phyloP scores from a whole-genome alignment of 2,329 filamentous ascomycete species.

The Cercospora janseana region DNA sequence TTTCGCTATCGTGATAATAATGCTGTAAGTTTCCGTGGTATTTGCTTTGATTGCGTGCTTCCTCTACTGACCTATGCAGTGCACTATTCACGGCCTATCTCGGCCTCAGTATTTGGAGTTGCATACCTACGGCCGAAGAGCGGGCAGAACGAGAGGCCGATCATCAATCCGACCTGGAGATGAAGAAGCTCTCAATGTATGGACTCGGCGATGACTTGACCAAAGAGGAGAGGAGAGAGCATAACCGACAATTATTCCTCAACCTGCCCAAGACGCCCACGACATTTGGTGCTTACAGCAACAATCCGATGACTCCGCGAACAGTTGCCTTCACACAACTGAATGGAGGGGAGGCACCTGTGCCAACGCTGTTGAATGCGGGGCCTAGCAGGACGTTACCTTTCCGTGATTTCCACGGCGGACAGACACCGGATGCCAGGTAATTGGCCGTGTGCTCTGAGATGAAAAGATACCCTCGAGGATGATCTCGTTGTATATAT shows the following conservation, averaged over 20 bases:
- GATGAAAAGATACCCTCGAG: constrained; percentile 12
- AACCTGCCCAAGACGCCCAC: constrained; percentile 46
- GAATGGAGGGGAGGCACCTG: constrained; percentile 36
- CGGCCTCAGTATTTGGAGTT: constrained; percentile 57
- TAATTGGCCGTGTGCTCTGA: constrained; percentile 5
- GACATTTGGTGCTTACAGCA: constrained; percentile 31
- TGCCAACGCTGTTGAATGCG: constrained; percentile 5
- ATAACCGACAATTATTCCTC: constrained; percentile 46
- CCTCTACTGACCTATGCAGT: constrained; percentile 40
- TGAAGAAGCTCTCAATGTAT: constrained; percentile 54
- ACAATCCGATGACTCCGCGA: constrained; percentile 57
- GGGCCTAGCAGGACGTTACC: constrained; percentile 27
- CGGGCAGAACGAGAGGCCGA: constrained; percentile 31
- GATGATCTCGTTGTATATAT: constrained; percentile 9
- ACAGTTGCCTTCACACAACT: constrained; percentile 66
- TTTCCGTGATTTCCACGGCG: constrained; percentile 33
- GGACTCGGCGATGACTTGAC: constrained; percentile 46
- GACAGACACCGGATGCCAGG: constrained; percentile 22
- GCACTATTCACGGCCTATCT: constrained; percentile 60
- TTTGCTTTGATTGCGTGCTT: background rate
- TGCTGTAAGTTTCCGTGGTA: constrained; percentile 58
- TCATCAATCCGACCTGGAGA: constrained; percentile 39
- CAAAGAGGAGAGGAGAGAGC: constrained; percentile 56
- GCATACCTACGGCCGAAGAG: constrained; percentile 45
- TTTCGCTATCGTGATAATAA: constrained; percentile 63